Evolutionary conservation across 805 yeast species (phyloP), one percentile per base, ranked within the genome.

Genomic region (Kodamaea fukazawae): DNA sequence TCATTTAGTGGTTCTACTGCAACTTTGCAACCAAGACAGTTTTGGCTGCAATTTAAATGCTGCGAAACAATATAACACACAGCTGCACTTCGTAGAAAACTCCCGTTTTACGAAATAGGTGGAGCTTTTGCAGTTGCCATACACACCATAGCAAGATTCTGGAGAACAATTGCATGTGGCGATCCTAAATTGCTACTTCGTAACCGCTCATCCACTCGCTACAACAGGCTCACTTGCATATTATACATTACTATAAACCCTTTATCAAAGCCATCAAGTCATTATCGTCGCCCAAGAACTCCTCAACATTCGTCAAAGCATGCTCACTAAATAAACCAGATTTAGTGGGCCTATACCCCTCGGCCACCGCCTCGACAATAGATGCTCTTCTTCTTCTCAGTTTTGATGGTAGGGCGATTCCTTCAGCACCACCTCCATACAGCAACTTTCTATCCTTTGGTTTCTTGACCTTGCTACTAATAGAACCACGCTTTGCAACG

Each of bases 241-340:
- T 30, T 15, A 11, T 15, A 30, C 33, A 13, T 15, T 30, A 9
- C 35, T 42, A 47, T 32, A 57, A 43, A 17, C 61, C 61, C 46
- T 56, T 54, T 38, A 69, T 65, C 34, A 69, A 59, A 7, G 72
- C 70, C 73, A 69, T 63, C 40, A 69, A 53, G 46, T 69, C 75
- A 41, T 57, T 55, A 48, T 69, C 75, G 27, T 79, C 86, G 14
- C 78, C 78, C 35, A 81, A 57, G 9, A 75, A 70, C 48, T 84
- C 86, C 53, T 86, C 93, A 29, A 86, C 86, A 52, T 82, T 86
- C 7, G 80, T 79, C 51, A 86, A 59, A 2, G 87, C 81, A 43
- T 77, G 78, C 57, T 85, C 93, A 54, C 84, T 82, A 57, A 85
- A 85, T 41, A 86, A 62, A 4, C 95, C 95, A 46, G 79, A 77